Conservation (phyloP, 2,329 filamentous ascomycete species). For the Cytospora piceicola region DNA sequence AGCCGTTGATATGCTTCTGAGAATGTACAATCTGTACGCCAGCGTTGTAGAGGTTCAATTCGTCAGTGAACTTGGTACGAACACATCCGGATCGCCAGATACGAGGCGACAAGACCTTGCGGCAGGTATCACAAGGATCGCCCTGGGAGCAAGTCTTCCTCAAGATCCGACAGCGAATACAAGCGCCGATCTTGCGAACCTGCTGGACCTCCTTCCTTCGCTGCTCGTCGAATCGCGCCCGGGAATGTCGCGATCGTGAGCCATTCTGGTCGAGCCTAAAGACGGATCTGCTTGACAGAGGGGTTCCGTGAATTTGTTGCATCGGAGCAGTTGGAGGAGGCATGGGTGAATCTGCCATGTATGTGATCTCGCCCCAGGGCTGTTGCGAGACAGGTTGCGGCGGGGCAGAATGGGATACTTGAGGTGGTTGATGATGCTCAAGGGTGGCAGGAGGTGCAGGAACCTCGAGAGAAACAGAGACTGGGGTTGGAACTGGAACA, state of each 20-base stretch:
- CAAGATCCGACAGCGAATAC: slow-evolving; percentile 67
- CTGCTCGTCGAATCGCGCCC: slow-evolving; percentile 60
- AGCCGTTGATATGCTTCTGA: slow-evolving; percentile 60
- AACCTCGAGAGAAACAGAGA: slow-evolving; percentile 25
- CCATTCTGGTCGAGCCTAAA: slow-evolving; percentile 59
- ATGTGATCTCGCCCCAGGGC: slow-evolving; percentile 60
- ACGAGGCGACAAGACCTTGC: slow-evolving; percentile 64
- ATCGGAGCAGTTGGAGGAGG: slow-evolving; percentile 5
- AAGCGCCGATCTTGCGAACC: slow-evolving; percentile 67
- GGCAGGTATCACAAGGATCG: slow-evolving; percentile 65
- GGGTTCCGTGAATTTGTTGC: slow-evolving; percentile 25
- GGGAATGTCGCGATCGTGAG: slow-evolving; percentile 53
- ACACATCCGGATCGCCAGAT: slow-evolving; percentile 70
- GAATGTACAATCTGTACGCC: slow-evolving; percentile 66
- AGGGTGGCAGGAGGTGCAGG: slow-evolving; percentile 1
- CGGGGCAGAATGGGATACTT: background rate
- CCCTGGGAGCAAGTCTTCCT: slow-evolving; percentile 69
- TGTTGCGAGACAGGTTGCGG: slow-evolving; percentile 38
- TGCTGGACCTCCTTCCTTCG: slow-evolving; percentile 68
- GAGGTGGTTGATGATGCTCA: slow-evolving; percentile 15
- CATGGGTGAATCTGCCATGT: slow-evolving; percentile 43
- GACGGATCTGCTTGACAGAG: slow-evolving; percentile 40
- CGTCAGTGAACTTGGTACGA: slow-evolving; percentile 63
- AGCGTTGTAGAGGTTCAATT: slow-evolving; percentile 66
- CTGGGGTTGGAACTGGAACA: slow-evolving; percentile 27